Evolutionary conservation across 2,329 filamentous ascomycete genomes (phyloP), one percentile per base, ranked within the genome.

Genomic region (Ploettnerulaceae sp.): DNA sequence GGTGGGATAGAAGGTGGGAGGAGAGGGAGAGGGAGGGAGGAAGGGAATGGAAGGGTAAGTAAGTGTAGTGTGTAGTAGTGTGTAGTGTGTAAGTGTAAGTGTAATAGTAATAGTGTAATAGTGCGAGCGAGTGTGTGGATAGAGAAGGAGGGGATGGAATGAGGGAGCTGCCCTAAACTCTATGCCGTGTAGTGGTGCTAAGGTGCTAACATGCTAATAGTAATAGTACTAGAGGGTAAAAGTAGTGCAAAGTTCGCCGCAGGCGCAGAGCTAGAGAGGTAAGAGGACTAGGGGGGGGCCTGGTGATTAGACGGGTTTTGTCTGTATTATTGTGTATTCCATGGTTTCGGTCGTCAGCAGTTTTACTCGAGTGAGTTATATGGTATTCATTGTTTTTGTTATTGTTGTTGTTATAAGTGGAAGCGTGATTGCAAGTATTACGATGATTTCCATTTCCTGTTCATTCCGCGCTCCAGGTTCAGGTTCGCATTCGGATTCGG

Each of bases 1-100:
- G 51, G 49, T 55, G 53, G 49, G 52, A 45, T 35, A 38, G 50
- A 47, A 45, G 53, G 53, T 48, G 47, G 46, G 51, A 55, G 52
- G 44, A 37, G 46, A 47, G 38, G 39, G 41, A 37, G 18, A 31
- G 33, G 45, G 48, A 36, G 46, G 37, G 37, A 17, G 32, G 25
- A 24, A 32, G 20, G 33, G 21, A 39, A 41, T 18, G 40, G 38
- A 32, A 48, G 45, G 31, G 37, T 14, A 21, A 25, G 29, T 20
- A 21, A 34, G 17, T 21, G 39, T 6, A 34, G 17, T 17, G 15
- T 8, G n/a, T 9, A 20, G 32, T 11, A 11, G 5, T 15, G 32
- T 15, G 14, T 6, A 20, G 32, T 17, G 14, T 18, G 14, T 8
- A 24, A 39, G 35, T 24, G 34, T 24, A 36, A 17, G 42, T 11